Percentiles rank a stretch among this genome's conserved stretches.
These are phyloP conservation scores for Euclidium syriacum DNA, from an alignment of 345 rosid genomes.

Conservation along the genomic window DNA sequence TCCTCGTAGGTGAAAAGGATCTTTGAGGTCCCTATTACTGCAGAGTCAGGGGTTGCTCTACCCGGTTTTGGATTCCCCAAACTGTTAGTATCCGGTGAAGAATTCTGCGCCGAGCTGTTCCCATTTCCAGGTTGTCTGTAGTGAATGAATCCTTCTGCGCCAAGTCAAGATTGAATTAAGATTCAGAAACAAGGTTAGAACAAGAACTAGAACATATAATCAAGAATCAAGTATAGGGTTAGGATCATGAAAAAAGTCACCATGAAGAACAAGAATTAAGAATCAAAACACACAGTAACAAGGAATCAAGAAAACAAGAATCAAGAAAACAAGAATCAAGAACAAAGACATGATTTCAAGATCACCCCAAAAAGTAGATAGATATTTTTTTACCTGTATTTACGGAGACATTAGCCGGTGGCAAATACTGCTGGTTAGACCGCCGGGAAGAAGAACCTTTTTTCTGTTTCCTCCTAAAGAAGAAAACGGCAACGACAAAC, in stretches of 20 bases:
- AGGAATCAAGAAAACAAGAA: neutral
- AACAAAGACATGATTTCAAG: neutral
- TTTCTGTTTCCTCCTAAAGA: constrained; percentile 31
- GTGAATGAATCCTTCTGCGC: constrained; percentile 27
- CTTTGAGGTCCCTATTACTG: constrained; percentile 35
- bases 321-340: neutral
- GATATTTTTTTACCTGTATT: constrained; percentile 34
- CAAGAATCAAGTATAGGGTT: constrained; percentile 7
- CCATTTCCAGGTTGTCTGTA: constrained; percentile 30
- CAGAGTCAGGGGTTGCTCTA: constrained; percentile 33
- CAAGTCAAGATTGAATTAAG: neutral
- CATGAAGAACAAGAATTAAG: too few species aligned
- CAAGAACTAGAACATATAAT: neutral
- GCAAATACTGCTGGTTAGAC: constrained; percentile 31
- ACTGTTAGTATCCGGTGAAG: constrained; percentile 34
- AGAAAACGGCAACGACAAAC: constrained; percentile 31
- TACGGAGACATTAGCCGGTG: constrained; percentile 34
- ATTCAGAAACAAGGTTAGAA: neutral
- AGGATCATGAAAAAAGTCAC: neutral
- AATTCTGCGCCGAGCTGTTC: constrained; percentile 31
- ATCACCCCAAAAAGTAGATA: neutral
- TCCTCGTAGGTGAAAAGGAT: constrained; percentile 49
- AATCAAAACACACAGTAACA: neutral
- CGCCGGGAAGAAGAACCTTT: constrained; percentile 20
- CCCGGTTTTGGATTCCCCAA: constrained; percentile 32